Conservation (phyloP, 176 grass and related monocot species). For the Puccinellia tenuiflora region DNA sequence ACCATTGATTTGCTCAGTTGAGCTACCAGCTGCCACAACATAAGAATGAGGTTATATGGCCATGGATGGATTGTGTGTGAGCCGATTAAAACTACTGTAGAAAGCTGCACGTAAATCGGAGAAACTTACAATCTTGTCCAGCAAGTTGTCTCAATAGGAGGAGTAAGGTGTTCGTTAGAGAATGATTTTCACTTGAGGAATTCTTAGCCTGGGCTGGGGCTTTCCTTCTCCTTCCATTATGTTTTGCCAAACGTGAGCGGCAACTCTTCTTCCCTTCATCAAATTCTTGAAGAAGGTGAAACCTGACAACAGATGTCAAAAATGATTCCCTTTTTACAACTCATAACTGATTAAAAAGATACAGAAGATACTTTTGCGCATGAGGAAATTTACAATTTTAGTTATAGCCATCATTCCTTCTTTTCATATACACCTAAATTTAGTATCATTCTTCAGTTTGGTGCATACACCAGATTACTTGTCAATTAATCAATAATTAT, state of each 20-base stretch:
- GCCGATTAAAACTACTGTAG: background rate
- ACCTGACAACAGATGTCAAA: conserved; percentile 34
- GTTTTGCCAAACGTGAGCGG: conserved; percentile 56
- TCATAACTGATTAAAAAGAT: background rate
- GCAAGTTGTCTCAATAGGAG: conserved; percentile 67
- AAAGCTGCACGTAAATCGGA: background rate
- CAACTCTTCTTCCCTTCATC: conserved; percentile 93
- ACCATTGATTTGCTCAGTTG: conserved; percentile 42
- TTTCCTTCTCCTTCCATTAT: conserved; percentile 79
- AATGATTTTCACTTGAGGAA: conserved; percentile 31
- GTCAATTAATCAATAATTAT: background rate
- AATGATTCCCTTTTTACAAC: background rate
- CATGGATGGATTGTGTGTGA: background rate
- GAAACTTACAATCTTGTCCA: conserved; percentile 63
- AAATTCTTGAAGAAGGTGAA: conserved; percentile 87
- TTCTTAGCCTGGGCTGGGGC: conserved; percentile 31
- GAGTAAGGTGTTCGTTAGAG: conserved; percentile 38
- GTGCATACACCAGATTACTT: background rate
- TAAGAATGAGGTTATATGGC: conserved; percentile 18
- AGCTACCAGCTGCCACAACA: conserved; percentile 43
- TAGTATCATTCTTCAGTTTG: conserved; percentile 11
- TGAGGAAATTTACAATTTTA: conserved; percentile 15
- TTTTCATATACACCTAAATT: conserved; percentile 7
- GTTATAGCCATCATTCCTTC: background rate
- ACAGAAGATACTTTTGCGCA: background rate